These are phyloP conservation scores for Candida gorgasii DNA, from an alignment of 805 yeast species.

Conservation along the genomic window DNA sequence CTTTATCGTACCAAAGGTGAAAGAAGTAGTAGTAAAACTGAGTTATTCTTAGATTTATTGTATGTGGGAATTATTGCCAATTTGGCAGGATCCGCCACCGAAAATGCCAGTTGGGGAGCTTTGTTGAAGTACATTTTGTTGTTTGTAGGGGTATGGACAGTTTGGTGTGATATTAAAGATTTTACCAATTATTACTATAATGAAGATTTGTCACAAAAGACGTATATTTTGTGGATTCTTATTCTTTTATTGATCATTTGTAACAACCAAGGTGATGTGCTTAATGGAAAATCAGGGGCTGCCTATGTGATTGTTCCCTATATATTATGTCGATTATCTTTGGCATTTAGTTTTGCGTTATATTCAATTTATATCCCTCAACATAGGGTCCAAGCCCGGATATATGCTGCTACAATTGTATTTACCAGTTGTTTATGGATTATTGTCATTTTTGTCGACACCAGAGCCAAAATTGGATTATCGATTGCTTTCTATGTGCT, in stretches of 20 bases:
- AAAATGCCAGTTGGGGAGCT: conserved; percentile 48
- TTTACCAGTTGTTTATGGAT: conserved; percentile 49
- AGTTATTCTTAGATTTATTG: conserved; percentile 61
- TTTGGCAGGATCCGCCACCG: conserved; percentile 54
- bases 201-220: conserved; percentile 57
- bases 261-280: conserved; percentile 45
- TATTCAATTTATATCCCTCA: conserved; percentile 50
- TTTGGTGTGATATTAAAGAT: conserved; percentile 66
- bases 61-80: conserved; percentile 67
- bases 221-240: conserved; percentile 54
- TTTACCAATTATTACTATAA: conserved; percentile 63
- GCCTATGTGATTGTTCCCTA: conserved; percentile 50
- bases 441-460: conserved; percentile 48
- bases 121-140: conserved; percentile 50
- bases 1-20: conserved; percentile 58
- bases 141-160: conserved; percentile 60
- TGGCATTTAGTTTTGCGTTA: conserved; percentile 30
- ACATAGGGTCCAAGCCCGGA: conserved; percentile 51
- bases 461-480: conserved; percentile 48
- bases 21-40: conserved; percentile 51
- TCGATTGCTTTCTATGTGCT: conserved; percentile 40
- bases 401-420: conserved; percentile 32
- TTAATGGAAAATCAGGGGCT: conserved; percentile 31
- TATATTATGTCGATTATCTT: conserved; percentile 46
- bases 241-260: conserved; percentile 50